Conservation (phyloP, 495 filamentous ascomycete genomes). For the Bathelium albidoporum region DNA sequence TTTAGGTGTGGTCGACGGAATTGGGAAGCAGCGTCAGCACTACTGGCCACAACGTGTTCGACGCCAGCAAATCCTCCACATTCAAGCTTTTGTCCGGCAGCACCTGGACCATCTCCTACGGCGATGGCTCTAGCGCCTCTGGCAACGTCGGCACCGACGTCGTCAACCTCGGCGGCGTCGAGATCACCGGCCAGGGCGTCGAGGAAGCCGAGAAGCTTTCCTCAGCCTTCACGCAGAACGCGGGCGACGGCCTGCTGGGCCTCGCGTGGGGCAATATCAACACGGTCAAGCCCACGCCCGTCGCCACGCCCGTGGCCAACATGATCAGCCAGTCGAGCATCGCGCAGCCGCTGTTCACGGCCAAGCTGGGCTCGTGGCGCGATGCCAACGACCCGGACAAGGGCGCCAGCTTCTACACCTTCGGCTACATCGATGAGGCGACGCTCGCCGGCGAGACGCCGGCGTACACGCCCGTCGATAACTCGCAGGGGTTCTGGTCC, state of each 20-base stretch:
- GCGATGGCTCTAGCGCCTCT: constrained; percentile 60
- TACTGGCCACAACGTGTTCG: constrained; percentile 30
- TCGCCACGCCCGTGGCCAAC: constrained; percentile 64
- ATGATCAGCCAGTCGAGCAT: constrained; percentile 63
- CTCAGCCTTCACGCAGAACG: constrained; percentile 43
- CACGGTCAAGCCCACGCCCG: constrained; percentile 50
- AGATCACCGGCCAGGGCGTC: constrained; percentile 56
- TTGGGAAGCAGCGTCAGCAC: not conserved
- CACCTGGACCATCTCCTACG: constrained; percentile 63
- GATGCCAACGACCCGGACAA: constrained; percentile 45
- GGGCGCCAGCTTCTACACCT: constrained; percentile 64
- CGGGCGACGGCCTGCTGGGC: constrained; percentile 65
- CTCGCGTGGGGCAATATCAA: constrained; percentile 63
- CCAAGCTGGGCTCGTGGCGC: constrained; percentile 55
- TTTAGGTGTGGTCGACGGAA: constrained; percentile 1
- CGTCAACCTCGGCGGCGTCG: constrained; percentile 57
- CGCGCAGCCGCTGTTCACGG: constrained; percentile 48
- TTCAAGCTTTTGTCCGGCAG: constrained; percentile 42
- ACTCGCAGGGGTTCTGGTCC: constrained; percentile 62
- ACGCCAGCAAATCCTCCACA: constrained; percentile 51
- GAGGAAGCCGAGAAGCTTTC: constrained; percentile 61
- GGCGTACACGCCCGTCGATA: constrained; percentile 57
- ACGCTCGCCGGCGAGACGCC: constrained; percentile 46
- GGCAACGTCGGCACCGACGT: constrained; percentile 62
- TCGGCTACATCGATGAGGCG: constrained; percentile 64